A percentile compares a stretch with the other conserved stretches of the same genome.
Evolutionary conservation across 2,329 filamentous ascomycete genomes (phyloP).

Genomic region (Diaporthe ilicicola): DNA sequence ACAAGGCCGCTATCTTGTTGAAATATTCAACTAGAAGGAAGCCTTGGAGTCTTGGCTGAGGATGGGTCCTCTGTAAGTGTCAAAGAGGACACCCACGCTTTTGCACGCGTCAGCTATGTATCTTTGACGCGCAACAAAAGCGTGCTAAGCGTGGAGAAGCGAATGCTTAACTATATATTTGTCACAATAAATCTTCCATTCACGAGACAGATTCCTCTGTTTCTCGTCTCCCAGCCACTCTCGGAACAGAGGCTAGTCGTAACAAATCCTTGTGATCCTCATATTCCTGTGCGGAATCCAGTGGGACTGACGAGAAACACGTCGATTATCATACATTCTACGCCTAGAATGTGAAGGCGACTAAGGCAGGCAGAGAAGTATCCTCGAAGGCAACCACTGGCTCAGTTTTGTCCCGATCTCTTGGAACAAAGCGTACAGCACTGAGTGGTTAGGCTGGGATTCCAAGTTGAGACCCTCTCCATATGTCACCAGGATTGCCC

Average conservation of each 20-base stretch:
- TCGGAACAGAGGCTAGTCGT: too few species aligned
- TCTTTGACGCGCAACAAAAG: too few species aligned
- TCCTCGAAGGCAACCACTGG: background rate
- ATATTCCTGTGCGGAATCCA: background rate
- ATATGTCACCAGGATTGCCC: background rate
- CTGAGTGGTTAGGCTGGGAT: background rate
- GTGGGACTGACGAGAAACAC: background rate
- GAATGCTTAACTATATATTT: background rate
- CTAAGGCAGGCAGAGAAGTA: background rate
- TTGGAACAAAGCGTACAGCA: too few species aligned
- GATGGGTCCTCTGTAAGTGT: too few species aligned
- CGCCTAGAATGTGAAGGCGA: background rate
- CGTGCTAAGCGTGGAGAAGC: too few species aligned
- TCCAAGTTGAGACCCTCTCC: background rate
- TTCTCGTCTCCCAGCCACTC: background rate
- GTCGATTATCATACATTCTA: background rate
- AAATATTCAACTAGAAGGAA: background rate
- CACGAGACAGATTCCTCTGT: background rate
- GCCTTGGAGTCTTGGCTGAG: background rate
- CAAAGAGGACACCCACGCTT: background rate
- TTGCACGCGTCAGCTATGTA: too few species aligned
- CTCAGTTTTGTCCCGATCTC: background rate
- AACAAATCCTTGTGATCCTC: background rate
- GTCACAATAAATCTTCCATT: too few species aligned
- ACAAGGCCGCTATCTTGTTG: background rate